Percentiles rank a stretch among this genome's conserved stretches.
Conservation (phyloP, 1,139 yeast species). For the Saccharomyces hybrid region DNA sequence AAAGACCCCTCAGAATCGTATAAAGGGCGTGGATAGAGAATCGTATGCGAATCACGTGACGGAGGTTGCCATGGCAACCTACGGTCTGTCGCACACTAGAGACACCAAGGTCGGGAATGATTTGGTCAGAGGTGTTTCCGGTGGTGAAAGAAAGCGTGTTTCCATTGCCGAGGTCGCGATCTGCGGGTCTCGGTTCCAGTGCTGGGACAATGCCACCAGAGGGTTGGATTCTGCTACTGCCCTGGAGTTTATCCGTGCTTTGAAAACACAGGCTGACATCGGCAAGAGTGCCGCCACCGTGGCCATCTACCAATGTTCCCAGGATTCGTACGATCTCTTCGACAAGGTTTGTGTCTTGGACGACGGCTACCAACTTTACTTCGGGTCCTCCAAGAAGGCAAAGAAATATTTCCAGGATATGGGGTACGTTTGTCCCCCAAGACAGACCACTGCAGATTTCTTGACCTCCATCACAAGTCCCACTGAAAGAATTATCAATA, state of each 20-base stretch:
- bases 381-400: constrained; percentile 55
- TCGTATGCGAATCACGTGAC: constrained; percentile 55
- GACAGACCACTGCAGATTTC: constrained; percentile 81
- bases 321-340: constrained; percentile 66
- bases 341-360: constrained; percentile 68
- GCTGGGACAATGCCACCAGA: constrained; percentile 71
- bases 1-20: constrained; percentile 60
- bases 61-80: constrained; percentile 64
- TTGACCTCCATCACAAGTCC: constrained; percentile 75
- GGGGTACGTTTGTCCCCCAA: constrained; percentile 66
- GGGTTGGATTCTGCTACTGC: constrained; percentile 76
- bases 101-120: constrained; percentile 65
- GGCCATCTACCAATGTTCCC: constrained; percentile 77
- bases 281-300: constrained; percentile 56
- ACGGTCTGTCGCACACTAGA: constrained; percentile 59
- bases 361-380: constrained; percentile 71
- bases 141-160: constrained; percentile 78
- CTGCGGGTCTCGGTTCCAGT: constrained; percentile 55
- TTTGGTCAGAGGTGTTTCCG: constrained; percentile 68
- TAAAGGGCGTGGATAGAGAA: constrained; percentile 50
- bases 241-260: constrained; percentile 60
- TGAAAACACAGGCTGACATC: constrained; percentile 55
- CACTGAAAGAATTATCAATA: constrained; percentile 46
- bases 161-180: constrained; percentile 63
- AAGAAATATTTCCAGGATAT: constrained; percentile 51